Evolutionary conservation across 140 eudicot genomes (phyloP).

Genomic region (Stevia rebaudiana): DNA sequence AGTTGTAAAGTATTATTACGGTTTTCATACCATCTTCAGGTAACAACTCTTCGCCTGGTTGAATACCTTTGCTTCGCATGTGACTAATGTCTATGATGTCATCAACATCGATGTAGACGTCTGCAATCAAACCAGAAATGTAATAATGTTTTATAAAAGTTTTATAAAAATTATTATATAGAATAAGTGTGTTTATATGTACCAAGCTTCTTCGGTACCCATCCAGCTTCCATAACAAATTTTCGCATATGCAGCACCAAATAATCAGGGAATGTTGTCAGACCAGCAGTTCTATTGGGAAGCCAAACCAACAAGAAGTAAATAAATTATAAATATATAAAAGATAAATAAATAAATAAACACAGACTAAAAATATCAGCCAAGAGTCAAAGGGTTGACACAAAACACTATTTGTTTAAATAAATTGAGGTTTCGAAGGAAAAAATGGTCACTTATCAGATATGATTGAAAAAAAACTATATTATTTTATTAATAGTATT

Average conservation of each 20-base stretch:
- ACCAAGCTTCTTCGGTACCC: constrained; percentile 99
- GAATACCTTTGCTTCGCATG: constrained; percentile 97
- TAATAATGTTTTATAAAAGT: background rate
- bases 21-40: constrained; percentile 84
- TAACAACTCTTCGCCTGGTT: constrained; percentile 89
- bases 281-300: constrained; percentile 68
- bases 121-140: constrained; percentile 34
- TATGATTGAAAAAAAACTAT: background rate
- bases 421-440: background rate
- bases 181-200: background rate
- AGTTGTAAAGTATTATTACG: background rate
- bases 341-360: background rate
- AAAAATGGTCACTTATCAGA: background rate
- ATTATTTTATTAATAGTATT: background rate
- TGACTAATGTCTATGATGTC: constrained; percentile 73
- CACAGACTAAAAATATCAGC: background rate
- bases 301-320: background rate
- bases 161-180: background rate
- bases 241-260: constrained; percentile 97
- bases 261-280: constrained; percentile 95
- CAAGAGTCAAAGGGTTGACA: background rate
- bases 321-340: background rate
- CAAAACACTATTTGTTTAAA: background rate
- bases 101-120: constrained; percentile 90
- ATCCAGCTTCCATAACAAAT: constrained; percentile 95